phyloP scores from a whole-genome alignment of 768 basidiomycete species.

The Baorangia bicolor region DNA sequence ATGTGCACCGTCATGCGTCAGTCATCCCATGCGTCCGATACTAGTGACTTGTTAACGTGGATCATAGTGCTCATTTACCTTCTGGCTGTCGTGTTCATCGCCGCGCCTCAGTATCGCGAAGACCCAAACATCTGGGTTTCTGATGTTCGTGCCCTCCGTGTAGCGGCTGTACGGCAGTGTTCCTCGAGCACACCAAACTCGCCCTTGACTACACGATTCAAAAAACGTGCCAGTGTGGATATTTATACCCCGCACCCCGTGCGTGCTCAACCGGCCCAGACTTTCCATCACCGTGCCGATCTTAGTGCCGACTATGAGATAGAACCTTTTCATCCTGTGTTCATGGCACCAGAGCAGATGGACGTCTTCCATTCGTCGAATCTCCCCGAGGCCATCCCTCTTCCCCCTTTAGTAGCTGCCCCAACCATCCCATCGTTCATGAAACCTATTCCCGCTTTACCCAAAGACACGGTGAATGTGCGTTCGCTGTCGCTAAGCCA shows the following conservation, averaged over 20 bases:
- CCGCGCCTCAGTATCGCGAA: conserved; percentile 41
- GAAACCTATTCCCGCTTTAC: conserved; percentile 13
- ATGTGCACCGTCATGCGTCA: conserved; percentile 41
- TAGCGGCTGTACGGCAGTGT: conserved; percentile 27
- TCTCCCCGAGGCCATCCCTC: conserved; percentile 27
- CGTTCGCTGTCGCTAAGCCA: conserved; percentile 12
- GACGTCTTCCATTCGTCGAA: conserved; percentile 7
- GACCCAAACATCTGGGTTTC: conserved; percentile 53
- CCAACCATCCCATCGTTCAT: conserved; percentile 13
- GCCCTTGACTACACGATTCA: conserved; percentile 36
- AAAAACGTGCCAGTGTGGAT: conserved; percentile 33
- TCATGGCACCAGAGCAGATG: conserved; percentile 22
- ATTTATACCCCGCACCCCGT: conserved; percentile 47
- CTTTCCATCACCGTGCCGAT: conserved; percentile 37
- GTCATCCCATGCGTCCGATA: conserved; percentile 18
- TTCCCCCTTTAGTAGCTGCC: conserved; percentile 22
- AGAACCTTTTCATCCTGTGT: conserved; percentile 42
- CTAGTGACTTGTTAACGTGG: conserved; percentile 1
- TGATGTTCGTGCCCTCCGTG: conserved; percentile 44
- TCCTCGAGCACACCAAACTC: conserved; percentile 39
- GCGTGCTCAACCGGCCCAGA: conserved; percentile 33
- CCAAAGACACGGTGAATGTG: not conserved
- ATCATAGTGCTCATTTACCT: conserved; percentile 59
- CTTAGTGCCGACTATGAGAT: conserved; percentile 45
- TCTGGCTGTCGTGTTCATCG: conserved; percentile 43